Base-by-base conservation (phyloP, 179 eudicot species). In the Carnegiea gigantea region DNA sequence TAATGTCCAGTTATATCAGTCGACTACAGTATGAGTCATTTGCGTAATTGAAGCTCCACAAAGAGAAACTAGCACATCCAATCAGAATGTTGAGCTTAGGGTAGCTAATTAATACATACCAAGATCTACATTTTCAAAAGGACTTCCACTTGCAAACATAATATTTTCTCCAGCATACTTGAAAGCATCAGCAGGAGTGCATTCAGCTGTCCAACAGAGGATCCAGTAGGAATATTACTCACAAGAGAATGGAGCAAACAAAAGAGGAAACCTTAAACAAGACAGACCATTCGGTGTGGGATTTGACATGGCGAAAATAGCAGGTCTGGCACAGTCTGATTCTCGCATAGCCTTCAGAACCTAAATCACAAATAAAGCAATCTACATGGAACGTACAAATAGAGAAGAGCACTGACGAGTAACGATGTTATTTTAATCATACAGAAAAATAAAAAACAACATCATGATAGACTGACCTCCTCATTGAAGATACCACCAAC, bases 301-400 rank as follows among this genome's bases (percentile, higher is more conserved):
- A 90, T 97, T 97, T 83, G 99, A 97, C 99, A 97, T 97, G 28
- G 99, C 95, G 86, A 97, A 97, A 28, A 97, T 92, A 80, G 98
- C 97, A 85, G 99, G 99, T 82, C 89, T 95, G 73, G 88, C 80
- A 81, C 92, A 88, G 79, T 92, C 97, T 44, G 99, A 95, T 76
- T 95, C 94, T 83, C 82, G 80, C 99, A 97, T 93, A 83, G 99
- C 99, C 88, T 87, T 93, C 76, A 97, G 91, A 59, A 95, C 98
- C 99, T 97, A 90, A 75, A 76, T 81, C 70, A 70, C 21, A 71
- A 36, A 30, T 5, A 70, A 70, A 70, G 46, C 73, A 28, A 4
- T 70, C 46, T 36, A 70, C 20, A 70, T 36, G 21, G 73, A 70
- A 40, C 7, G 4, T 10, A 24, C 20, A 80, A 20, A 17, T 51